Evolutionary conservation across 2,329 filamentous ascomycete genomes (phyloP).

Genomic region (Fusarium liriodendri): DNA sequence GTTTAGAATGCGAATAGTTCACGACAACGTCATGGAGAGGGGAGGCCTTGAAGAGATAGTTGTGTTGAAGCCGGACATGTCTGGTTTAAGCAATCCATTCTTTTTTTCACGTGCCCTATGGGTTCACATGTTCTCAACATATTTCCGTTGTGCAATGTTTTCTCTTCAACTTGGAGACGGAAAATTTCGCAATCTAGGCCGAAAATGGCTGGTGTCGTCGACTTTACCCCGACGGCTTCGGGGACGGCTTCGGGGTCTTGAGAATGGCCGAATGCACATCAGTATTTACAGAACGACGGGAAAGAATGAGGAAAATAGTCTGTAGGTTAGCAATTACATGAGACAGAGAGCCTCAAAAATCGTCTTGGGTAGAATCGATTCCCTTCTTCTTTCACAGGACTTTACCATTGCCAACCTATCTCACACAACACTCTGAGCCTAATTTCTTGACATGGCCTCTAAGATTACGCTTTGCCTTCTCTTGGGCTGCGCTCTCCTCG

Average conservation of each 20-base stretch:
- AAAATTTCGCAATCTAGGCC: slow-evolving; percentile 33
- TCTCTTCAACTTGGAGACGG: background rate
- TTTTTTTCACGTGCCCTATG: background rate
- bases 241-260: background rate
- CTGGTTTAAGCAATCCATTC: background rate
- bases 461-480: slow-evolving; percentile 15
- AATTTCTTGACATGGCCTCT: background rate
- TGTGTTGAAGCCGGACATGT: background rate
- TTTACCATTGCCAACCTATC: background rate
- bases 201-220: slow-evolving; percentile 6
- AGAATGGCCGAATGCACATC: background rate
- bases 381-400: background rate
- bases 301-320: background rate
- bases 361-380: background rate
- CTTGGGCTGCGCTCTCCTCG: slow-evolving; percentile 26
- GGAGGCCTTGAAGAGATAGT: background rate
- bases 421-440: background rate
- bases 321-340: background rate
- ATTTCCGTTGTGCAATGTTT: background rate
- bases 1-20: slow-evolving; percentile 41
- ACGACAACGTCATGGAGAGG: background rate
- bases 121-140: background rate
- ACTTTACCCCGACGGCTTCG: background rate
- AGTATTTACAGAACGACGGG: background rate
- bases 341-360: background rate